Evolutionary conservation across 352 stramenopile species (phyloP), one percentile per base, ranked within the genome.

Genomic region (Pythium graminicola): DNA sequence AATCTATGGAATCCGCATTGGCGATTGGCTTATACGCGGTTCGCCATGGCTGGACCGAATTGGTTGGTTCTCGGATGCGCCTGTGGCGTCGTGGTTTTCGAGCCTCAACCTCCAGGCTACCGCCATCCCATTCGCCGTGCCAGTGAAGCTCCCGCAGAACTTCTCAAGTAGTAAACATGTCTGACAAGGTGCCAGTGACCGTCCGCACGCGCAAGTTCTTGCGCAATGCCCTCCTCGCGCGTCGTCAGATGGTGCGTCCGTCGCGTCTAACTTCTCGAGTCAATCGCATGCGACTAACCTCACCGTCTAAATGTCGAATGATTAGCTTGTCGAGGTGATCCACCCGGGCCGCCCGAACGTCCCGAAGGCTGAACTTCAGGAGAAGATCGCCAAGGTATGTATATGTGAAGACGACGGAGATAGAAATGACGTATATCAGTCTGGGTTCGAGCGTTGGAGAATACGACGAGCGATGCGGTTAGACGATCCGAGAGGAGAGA

Each of bases 141-240:
- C 39, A 67, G 60, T 73, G 65, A 72, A 81, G 84, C 84, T 76
- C 76, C 77, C 55, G 68, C 73, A 79, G 64, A 79, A 73, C 70
- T 77, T 79, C 70, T 68, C 64, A 59, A 76, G 80, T 70, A 70
- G 76, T 77, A 85, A 92, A 76, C 68, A 96, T 96, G 86, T 76
- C 85, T 85, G 85, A 93, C 68, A 92, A 94, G 73, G 74, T 82
- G 69, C 85, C 93, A 67, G 95, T 99, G 69, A 97, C 96, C 57
- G 95, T 99, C 64, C 95, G 97, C 76, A 99, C 96, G 65, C 93
- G 96, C 74, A 99, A 99, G 86, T 99, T 99, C 81, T 92, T 98
- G 65, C 82, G 90, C 70, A 99, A 99, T 87, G 87, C 90, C 48
- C 92, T 99, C 60, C 81, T 99, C 56, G 78, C 90, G 59, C 82